Evolutionary conservation across 192 early-diverging fungal genomes (phyloP), one percentile per base, ranked within the genome.

Genomic region (Entomortierella chlamydospora): DNA sequence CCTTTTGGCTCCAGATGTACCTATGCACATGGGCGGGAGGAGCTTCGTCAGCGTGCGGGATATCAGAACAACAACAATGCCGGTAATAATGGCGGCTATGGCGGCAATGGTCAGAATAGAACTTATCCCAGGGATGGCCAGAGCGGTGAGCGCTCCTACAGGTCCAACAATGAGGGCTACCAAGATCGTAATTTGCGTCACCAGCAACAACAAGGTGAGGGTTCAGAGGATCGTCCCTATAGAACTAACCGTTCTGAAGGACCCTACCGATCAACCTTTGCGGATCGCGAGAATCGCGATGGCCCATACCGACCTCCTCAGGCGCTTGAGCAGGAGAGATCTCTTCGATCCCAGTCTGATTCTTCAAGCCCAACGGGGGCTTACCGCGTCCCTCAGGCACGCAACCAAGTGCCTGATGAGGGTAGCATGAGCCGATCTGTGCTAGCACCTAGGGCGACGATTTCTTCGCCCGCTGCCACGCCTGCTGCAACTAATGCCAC

Each of bases 1-100:
- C 94, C 94, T 56, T 96, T 94, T 78, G 92, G 93, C n/a, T 85
- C 88, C n/a, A 91, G 91, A 61, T 96, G 94, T 81, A 91, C 92
- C 74, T 95, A 93, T 83, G 94, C 91, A 51, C 83, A 84, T 39
- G 83, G 83, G 42, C 72, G 73, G 26, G 45, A 84, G 26, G 83
- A 84, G 29, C 72, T 84, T 26, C 72, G 83, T 43, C 72, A 81
- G 50, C 70, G 78, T 64, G 72, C 59, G 33, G 60, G 73, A 23
- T 64, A 66, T 22, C 65, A 73, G 43, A 68, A 53, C 50, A 82
- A 65, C 69, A 64, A 42, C 42, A 77, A 63, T 50, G 72, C 33
- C 23, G 29, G n/a, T 34, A 53, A 37, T 30, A 64, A 17, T 31
- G 63, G 43, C 45, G 53, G 26, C 43, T 47, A 51, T 56, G 47